Percentiles rank a stretch among this genome's conserved stretches.
phyloP scores from a whole-genome alignment of 176 grass and related monocot genomes.

The Oryza brachyantha region DNA sequence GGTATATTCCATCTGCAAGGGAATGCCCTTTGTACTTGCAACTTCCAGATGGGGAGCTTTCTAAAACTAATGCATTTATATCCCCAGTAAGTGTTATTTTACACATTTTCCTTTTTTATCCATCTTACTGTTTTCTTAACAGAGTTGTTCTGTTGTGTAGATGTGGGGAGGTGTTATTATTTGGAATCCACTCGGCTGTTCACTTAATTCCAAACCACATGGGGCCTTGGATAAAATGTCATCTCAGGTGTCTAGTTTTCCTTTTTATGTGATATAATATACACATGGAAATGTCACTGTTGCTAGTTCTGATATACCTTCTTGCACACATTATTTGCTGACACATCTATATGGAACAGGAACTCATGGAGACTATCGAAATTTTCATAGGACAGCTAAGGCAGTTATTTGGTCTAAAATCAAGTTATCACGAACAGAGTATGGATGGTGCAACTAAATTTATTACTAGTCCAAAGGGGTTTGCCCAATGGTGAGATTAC shows the following conservation, averaged over 20 bases:
- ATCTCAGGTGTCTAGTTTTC: constrained; percentile 59
- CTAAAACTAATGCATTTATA: constrained; percentile 95
- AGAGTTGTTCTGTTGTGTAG: constrained; percentile 41
- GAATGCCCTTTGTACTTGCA: constrained; percentile 92
- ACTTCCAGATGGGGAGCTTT: constrained; percentile 64
- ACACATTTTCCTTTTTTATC: constrained; percentile 11
- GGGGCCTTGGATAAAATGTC: constrained; percentile 45
- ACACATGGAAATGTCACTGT: background rate
- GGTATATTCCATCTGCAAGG: constrained; percentile 85
- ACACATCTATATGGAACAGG: constrained; percentile 55
- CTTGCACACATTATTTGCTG: constrained; percentile 28
- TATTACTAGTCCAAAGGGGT: constrained; percentile 80
- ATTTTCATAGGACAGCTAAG: constrained; percentile 87
- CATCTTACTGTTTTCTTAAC: constrained; percentile 29
- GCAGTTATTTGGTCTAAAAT: constrained; percentile 82
- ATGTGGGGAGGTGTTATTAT: constrained; percentile 96
- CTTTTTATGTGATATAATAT: background rate
- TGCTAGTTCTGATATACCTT: background rate
- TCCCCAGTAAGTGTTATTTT: constrained; percentile 72
- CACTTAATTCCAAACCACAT: constrained; percentile 34
- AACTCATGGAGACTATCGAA: constrained; percentile 81
- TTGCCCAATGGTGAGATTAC: constrained; percentile 79
- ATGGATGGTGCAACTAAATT: constrained; percentile 48
- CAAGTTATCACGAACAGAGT: constrained; percentile 53
- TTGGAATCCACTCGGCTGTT: constrained; percentile 87